Evolutionary conservation across 2,329 filamentous ascomycete genomes (phyloP), one percentile per base, ranked within the genome.

Genomic region (Venturia pyrina): DNA sequence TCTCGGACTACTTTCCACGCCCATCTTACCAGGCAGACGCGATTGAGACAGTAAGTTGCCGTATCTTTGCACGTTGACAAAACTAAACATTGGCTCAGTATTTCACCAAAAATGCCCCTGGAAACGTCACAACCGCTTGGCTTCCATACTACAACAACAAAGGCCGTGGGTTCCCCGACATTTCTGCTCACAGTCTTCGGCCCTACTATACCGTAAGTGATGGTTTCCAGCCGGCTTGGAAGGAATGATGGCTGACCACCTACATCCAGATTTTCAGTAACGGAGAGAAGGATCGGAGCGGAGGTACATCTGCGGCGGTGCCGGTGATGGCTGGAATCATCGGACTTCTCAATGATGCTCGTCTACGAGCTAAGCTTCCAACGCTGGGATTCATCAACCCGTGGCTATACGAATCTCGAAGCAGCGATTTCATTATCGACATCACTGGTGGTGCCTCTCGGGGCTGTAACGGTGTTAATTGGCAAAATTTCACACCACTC

Each of bases 321-420:
- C 86, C 86, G 0, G 75, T 82, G 0, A 82, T 83, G 57, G 82
- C 82, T 0, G 81, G 77, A 1, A 75, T 87, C 24, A 73, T 88
- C 34, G 78, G 80, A 0, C 77, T 87, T 13, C 73, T 87, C 64
- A 87, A 87, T 69, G 83, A 86, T 69, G 82, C 80, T 1, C 77
- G 82, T n/a, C 71, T 85, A 11, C 71, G 75, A 0, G 74, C 72
- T 6, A 79, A 80, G 5, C 77, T 80, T 69, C 69, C 78, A 0
- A 72, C 77, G 0, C 71, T 85, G 65, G 83, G 83, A 0, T 85
- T 84, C 75, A 67, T 85, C 41, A 85, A 85, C 68, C 83, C 82
- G 0, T 83, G 80, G 79, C 70, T 85, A 2, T 85, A 85, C 69
- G 48, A 4, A 67, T 56, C 34, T 69, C 67, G 17, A 59, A 37